Evolutionary conservation across 176 grass and related monocot genomes (phyloP), one percentile per base, ranked within the genome.

Genomic region (Elaeis guineensis): DNA sequence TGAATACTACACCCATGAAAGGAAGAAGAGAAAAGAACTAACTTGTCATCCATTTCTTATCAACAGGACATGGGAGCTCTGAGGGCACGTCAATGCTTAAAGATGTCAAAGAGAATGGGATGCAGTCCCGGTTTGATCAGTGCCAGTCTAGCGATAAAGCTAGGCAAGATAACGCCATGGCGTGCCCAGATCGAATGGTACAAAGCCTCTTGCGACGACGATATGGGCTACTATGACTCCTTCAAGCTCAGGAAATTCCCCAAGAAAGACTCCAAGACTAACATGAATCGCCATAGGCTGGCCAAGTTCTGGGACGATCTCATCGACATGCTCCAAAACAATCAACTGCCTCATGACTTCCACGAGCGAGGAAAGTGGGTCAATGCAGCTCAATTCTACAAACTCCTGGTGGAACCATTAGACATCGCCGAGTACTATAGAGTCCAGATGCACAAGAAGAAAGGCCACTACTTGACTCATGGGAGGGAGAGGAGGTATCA

Each of bases 171-270:
- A 69, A 86, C 94, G 3, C 94, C 94, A 0, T 76, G 64, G 29
- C 79, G 94, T 0, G 94, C 94, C 0, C 84, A 99, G 78, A 74
- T 99, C 1, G 94, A 99, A 60, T 99, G 94, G 94, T 99, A 99
- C 66, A 99, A 99, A 74, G 59, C 59, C 6, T 51, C 77, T 49
- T 99, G 78, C 2, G 94, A 99, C 55, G n/a, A 11, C 5, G 76
- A 92, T 53, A 79, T 61, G 28, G 94, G 88, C 16, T 99, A 99
- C 67, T 99, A 99, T 2, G 94, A 99, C 48, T 78, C 81, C 0
- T 99, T 93, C 79, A 99, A 99, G 85, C 67, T 76, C 22, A 80
- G 44, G 54, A 76, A 57, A n/a, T 70, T 78, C 6, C 62, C 71
- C 0, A 92, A 64, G 66, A 89, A 83, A 53, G 86, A 79, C 50